phyloP scores from a whole-genome alignment of 768 basidiomycete genomes.

The Harrya chromipes region DNA sequence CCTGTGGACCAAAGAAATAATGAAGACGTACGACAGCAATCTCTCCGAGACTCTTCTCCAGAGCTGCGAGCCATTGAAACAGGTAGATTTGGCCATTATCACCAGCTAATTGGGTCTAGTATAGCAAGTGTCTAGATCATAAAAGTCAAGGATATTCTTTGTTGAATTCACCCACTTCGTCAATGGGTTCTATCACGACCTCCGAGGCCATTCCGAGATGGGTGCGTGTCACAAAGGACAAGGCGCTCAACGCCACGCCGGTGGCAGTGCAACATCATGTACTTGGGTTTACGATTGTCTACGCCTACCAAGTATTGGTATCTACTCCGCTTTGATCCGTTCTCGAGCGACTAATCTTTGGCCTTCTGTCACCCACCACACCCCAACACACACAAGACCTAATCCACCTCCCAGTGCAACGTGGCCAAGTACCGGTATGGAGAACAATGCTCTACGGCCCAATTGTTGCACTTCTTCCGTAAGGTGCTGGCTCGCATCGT shows the following conservation, averaged over 20 bases:
- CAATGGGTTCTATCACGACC: slow-evolving; percentile 25
- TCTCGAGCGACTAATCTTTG: slow-evolving; percentile 17
- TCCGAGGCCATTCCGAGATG: slow-evolving; percentile 26
- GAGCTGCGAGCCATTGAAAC: slow-evolving; percentile 76
- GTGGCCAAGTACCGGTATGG: slow-evolving; percentile 19
- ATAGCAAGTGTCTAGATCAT: slow-evolving; percentile 13
- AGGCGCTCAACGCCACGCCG: not conserved
- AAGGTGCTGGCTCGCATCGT: slow-evolving; percentile 16
- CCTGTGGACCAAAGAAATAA: not conserved
- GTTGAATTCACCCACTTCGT: slow-evolving; percentile 28
- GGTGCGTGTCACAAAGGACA: not conserved
- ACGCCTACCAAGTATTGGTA: not conserved
- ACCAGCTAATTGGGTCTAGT: slow-evolving; percentile 60
- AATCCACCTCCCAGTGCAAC: slow-evolving; percentile 25
- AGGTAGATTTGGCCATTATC: slow-evolving; percentile 82
- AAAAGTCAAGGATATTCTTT: not conserved
- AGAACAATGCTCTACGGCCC: slow-evolving; percentile 22
- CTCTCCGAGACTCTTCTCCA: slow-evolving; percentile 54
- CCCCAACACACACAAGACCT: slow-evolving; percentile 23
- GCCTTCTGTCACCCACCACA: slow-evolving; percentile 32
- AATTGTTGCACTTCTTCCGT: slow-evolving; percentile 10
- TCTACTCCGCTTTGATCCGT: slow-evolving; percentile 23
- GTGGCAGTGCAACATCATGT: slow-evolving; percentile 18
- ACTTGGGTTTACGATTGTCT: too few species aligned
- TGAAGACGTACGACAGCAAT: slow-evolving; percentile 48